Base-by-base conservation (phyloP, 306 rosid species). In the Prunus armeniaca region DNA sequence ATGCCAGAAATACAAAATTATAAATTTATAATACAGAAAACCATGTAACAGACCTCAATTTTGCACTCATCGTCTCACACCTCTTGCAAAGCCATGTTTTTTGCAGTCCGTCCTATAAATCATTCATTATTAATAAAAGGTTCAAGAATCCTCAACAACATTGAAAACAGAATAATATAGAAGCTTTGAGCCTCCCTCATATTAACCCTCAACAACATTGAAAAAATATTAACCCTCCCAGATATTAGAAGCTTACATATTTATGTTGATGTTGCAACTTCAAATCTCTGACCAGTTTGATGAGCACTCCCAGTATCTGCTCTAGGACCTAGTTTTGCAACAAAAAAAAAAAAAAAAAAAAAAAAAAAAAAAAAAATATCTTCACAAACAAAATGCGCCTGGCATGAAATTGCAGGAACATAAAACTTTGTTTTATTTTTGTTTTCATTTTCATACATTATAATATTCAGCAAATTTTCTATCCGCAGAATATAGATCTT, bases 51-150 rank as follows among this genome's bases (percentile, higher is more conserved):
- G 67, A 95, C 99, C 99, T 92, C 88, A 96, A 81, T 87, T 96
- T 96, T 3, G 96, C 97, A 73, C 91, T 96, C 99, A 96, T 96
- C 75, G 99, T 91, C 85, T 87, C 97, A 81, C 99, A 92, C 73
- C 99, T 89, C 89, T 91, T 96, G 85, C 98, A 92, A 30, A 96
- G 96, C 97, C 99, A 92, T 55, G 98, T 88, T 79, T 96, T 96
- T 80, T 89, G 96, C 74, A 89, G 65, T 41, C 93, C 97, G 73
- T 96, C 99, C 98, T 92, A 81, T 74, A 81, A 45, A 70, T 54
- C 32, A 77, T 78, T 54, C 54, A 18, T 61, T 70, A 9, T 25
- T 38, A 34, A 58, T n/a, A 54, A 84, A 1, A 54, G 72, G 66
- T 41, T 71, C 43, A 56, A 69, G 62, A 77, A 22, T 13, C 25